phyloP scores from a whole-genome alignment of 306 rosid genomes.

The Ochetophila trinervis region DNA sequence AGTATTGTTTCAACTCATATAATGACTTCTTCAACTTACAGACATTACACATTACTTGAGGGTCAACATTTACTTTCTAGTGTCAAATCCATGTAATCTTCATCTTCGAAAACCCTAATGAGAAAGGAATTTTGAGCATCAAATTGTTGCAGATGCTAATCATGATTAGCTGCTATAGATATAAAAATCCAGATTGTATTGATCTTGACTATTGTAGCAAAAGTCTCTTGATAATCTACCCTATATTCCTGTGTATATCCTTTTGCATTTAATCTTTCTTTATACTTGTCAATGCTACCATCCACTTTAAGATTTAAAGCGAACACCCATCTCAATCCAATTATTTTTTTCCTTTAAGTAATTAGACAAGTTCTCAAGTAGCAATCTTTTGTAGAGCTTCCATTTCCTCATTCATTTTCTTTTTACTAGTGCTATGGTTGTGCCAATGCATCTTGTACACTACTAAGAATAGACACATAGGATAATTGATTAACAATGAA shows the following conservation, averaged over 20 bases:
- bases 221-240: background rate
- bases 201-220: background rate
- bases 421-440: too few relatives aligned
- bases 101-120: background rate
- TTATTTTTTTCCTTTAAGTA: background rate
- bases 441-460: too few relatives aligned
- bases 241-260: background rate
- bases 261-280: background rate
- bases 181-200: background rate
- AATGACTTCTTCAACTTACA: too few relatives aligned
- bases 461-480: too few relatives aligned
- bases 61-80: background rate
- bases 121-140: background rate
- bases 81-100: background rate
- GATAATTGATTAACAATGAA: background rate
- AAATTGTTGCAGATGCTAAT: background rate
- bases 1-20: too few relatives aligned
- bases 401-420: background rate
- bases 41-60: too few relatives aligned
- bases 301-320: background rate
- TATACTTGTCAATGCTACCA: background rate
- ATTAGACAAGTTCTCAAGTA: background rate
- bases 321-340: background rate
- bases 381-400: background rate
- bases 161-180: background rate